These are phyloP conservation scores for Phylloporus sp. DNA, from an alignment of 768 basidiomycete species.

Conservation along the genomic window DNA sequence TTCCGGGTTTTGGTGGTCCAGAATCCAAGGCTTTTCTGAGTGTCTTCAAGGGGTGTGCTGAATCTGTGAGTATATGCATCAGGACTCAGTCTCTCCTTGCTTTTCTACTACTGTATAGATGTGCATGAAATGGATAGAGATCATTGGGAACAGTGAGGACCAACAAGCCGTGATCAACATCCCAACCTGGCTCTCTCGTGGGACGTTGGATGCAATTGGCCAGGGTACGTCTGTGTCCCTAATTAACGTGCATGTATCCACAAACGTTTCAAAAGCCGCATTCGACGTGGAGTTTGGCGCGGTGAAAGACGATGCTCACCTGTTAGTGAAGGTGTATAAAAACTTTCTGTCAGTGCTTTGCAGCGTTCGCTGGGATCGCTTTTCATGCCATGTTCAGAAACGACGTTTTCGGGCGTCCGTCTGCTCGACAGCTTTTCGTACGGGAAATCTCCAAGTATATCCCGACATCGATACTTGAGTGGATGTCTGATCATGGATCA, in stretches of 20 bases:
- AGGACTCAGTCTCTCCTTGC: background rate
- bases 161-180: slow-evolving; percentile 23
- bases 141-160: slow-evolving; percentile 3
- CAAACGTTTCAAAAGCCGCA: slow-evolving; percentile 29
- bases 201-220: slow-evolving; percentile 49
- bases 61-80: slow-evolving; percentile 15
- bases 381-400: slow-evolving; percentile 16
- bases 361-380: background rate
- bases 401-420: slow-evolving; percentile 9
- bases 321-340: slow-evolving; percentile 2
- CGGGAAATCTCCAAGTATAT: slow-evolving; percentile 12
- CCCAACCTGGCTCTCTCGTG: slow-evolving; percentile 35
- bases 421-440: slow-evolving; percentile 6
- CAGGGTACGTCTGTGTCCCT: slow-evolving; percentile 35
- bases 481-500: slow-evolving; percentile 27
- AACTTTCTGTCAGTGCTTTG: slow-evolving; percentile 5
- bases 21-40: slow-evolving; percentile 49
- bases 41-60: slow-evolving; percentile 41
- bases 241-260: background rate
- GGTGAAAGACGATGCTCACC: background rate
- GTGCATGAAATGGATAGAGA: slow-evolving; percentile 23
- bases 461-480: slow-evolving; percentile 27
- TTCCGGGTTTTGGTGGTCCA: slow-evolving; percentile 52
- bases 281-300: slow-evolving; percentile 36
- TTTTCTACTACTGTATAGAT: slow-evolving; percentile 10